A percentile compares a stretch with the other conserved stretches of the same genome.
phyloP scores from a whole-genome alignment of 164 flowering plant genomes.

The Chloranthus sessilifolius region DNA sequence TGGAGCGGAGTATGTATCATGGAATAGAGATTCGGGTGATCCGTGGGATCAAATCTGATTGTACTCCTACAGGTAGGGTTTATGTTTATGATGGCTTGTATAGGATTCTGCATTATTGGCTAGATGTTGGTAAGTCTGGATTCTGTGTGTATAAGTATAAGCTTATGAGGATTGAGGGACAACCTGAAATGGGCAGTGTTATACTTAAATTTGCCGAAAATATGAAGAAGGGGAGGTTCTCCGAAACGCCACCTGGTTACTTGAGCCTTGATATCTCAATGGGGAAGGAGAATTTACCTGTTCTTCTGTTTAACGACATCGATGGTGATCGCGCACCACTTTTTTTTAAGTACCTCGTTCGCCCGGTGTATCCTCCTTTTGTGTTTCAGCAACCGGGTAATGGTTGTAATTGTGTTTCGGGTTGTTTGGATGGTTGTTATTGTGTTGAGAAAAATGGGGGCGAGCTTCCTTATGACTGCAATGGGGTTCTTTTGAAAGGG shows the following conservation, averaged over 20 bases:
- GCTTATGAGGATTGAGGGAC: constrained; percentile 63
- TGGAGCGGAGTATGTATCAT: constrained; percentile 76
- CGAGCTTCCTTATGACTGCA: constrained; percentile 59
- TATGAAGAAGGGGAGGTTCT: constrained; percentile 43
- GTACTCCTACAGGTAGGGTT: constrained; percentile 44
- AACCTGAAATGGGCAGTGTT: constrained; percentile 78
- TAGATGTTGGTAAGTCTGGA: constrained; percentile 85
- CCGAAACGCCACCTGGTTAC: constrained; percentile 54
- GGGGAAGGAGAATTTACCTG: constrained; percentile 61
- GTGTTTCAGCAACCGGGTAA: constrained; percentile 21
- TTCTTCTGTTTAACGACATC: constrained; percentile 67
- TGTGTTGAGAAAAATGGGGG: constrained; percentile 82
- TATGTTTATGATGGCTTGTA: constrained; percentile 93
- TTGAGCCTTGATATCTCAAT: constrained; percentile 56
- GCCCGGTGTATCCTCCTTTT: constrained; percentile 48
- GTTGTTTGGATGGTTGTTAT: constrained; percentile 47
- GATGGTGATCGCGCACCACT: constrained; percentile 59
- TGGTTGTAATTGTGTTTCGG: constrained; percentile 62
- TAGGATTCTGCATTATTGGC: constrained; percentile 59
- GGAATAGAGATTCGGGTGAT: constrained; percentile 85
- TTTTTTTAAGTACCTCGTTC: constrained; percentile 48
- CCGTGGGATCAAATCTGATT: constrained; percentile 60
- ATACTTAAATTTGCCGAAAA: constrained; percentile 47
- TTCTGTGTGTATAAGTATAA: constrained; percentile 81
- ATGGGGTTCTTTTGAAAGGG: constrained; percentile 70